Base-by-base conservation (phyloP, 2,329 filamentous ascomycete genomes). In the Penicillium hesseltinei region DNA sequence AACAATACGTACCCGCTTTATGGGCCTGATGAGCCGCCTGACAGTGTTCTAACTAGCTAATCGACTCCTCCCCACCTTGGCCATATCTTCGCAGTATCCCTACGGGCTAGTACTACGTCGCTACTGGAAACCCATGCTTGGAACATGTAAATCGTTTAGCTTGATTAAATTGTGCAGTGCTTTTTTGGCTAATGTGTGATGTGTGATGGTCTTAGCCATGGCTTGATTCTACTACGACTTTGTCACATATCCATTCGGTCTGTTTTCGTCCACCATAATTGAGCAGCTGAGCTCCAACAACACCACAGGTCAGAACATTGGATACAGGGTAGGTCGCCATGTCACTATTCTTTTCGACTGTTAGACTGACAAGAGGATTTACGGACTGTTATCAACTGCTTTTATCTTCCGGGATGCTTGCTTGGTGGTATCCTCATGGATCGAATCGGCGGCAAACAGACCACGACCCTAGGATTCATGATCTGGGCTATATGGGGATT, bases 141-240 rank as follows among this genome's bases (percentile, higher is more conserved):
- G 82, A 15, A 75, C 77, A 7, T 75, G 65, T 69, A 44, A 58
- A 61, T 57, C 13, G 3, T 8, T 21, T 7, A 10, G 13, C 7
- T 19, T n/a, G n/a, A 6, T 27, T 33, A 10, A 2, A 5, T 25
- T 21, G 9, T 27, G 2, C 11, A 4, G 6, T 27, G 17, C 4
- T 4, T 21, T 39, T 27, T 27, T 39, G 8, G 15, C 42, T 47
- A 46, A 45, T 25, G 1, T 25, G 4, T 19, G n/a, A 33, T n/a
- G 5, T 36, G 17, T 17, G 27, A 25, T 13, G 6, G 27, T 19
- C 19, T 2, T 36, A 68, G 65, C 80, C 2, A 59, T 76, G 1
- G 75, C 78, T 10, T 84, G 81, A 81, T 83, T 83, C 65, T 67
- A 74, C 42, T 80, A 84, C 66, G 81, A 85, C 64, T 85, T 79